phyloP scores from a whole-genome alignment of 2,329 filamentous ascomycete genomes.

The Scedosporium minutisporum region DNA sequence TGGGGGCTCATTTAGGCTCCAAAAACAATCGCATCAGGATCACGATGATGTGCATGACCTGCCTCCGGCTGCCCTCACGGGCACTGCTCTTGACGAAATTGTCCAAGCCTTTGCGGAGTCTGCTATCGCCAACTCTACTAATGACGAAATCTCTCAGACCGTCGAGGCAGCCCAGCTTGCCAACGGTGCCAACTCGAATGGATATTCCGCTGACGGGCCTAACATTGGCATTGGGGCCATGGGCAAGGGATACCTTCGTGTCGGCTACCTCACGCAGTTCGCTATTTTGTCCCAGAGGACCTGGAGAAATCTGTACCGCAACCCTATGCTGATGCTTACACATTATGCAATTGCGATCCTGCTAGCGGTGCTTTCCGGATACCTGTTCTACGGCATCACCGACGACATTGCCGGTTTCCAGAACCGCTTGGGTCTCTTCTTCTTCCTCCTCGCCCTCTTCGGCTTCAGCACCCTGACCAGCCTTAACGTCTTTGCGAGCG shows the following conservation, averaged over 20 bases:
- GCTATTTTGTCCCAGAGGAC: conserved; percentile 80
- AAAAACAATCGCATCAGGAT: conserved; percentile 13
- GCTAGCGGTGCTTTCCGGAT: conserved; percentile 86
- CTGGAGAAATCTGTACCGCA: conserved; percentile 95
- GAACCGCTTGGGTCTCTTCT: conserved; percentile 92
- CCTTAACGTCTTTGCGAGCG: conserved; percentile 84
- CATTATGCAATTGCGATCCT: conserved; percentile 97
- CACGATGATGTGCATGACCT: conserved; percentile 59
- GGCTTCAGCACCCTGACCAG: conserved; percentile 95
- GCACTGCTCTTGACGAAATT: conserved; percentile 74
- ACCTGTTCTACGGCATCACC: conserved; percentile 90
- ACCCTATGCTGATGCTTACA: conserved; percentile 95
- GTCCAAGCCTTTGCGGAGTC: conserved; percentile 69
- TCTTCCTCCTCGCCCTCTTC: conserved; percentile 91
- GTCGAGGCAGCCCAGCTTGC: conserved; percentile 54
- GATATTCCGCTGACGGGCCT: conserved; percentile 32
- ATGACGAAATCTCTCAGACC: conserved; percentile 68
- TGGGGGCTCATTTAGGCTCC: conserved; percentile 40
- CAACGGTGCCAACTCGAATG: conserved; percentile 54
- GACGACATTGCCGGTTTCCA: conserved; percentile 97
- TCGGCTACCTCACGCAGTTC: conserved; percentile 76
- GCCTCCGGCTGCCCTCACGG: conserved; percentile 47
- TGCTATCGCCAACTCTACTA: conserved; percentile 62
- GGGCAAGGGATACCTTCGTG: conserved; percentile 71
- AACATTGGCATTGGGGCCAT: conserved; percentile 48